Conservation (phyloP, 202 grass and related monocot species). For the Schoenoplectus triqueter region DNA sequence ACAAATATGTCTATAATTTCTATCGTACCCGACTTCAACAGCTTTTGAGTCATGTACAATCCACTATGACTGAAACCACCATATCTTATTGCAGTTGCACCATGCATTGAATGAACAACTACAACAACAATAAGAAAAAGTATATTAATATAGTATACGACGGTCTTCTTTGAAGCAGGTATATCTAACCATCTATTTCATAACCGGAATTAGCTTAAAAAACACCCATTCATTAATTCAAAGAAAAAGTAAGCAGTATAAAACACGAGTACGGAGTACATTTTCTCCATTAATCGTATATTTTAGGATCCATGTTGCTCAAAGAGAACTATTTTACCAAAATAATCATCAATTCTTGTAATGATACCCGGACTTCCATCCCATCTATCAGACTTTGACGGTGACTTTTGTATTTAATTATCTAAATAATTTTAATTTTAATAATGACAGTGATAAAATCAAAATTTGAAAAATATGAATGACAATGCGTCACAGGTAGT, state of each 20-base stretch:
- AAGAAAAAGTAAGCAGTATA: too few relatives aligned
- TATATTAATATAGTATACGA: not conserved
- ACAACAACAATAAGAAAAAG: not conserved
- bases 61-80: not conserved
- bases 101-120: not conserved
- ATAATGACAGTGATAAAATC: too few relatives aligned
- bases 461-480: too few relatives aligned
- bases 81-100: not conserved
- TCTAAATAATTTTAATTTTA: too few relatives aligned
- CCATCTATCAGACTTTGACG: not conserved
- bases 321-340: not conserved
- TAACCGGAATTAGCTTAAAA: not conserved
- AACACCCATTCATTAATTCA: too few relatives aligned
- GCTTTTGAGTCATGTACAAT: not conserved
- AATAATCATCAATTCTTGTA: not conserved
- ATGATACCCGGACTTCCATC: not conserved
- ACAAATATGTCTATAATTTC: not conserved
- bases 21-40: not conserved
- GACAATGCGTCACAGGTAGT: too few relatives aligned
- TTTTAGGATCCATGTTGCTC: not conserved
- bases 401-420: too few relatives aligned
- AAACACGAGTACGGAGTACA: not conserved
- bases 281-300: not conserved
- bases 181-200: not conserved
- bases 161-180: too few relatives aligned